Conservation (phyloP, 345 rosid species). For the Gossypium turneri region DNA sequence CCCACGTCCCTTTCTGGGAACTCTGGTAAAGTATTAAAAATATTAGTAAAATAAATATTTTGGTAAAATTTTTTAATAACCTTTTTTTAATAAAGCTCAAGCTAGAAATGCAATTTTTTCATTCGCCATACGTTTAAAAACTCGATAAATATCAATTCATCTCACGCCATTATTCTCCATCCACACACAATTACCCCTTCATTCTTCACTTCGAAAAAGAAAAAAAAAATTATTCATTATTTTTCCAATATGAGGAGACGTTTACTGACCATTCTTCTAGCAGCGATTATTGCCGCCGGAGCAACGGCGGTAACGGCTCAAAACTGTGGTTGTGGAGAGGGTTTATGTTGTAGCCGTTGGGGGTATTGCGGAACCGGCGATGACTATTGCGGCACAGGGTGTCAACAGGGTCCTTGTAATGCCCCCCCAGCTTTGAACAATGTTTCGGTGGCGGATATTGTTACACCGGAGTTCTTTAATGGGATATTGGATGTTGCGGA, state of each 20-base stretch:
- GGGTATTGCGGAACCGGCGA: constrained; percentile 17
- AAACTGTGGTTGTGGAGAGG: constrained; percentile 3
- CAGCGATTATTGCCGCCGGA: not conserved
- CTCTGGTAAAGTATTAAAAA: too few species aligned
- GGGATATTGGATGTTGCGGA: constrained; percentile 33
- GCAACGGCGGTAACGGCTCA: not conserved
- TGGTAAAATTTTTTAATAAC: too few species aligned
- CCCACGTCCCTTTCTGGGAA: too few species aligned
- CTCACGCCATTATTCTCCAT: not conserved
- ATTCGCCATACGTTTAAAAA: too few species aligned
- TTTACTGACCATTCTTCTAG: not conserved
- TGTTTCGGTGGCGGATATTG: constrained; percentile 27
- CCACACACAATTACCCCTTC: not conserved
- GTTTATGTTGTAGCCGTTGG: constrained; percentile 14
- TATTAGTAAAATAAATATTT: too few species aligned
- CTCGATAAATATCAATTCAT: not conserved
- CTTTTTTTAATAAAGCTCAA: too few species aligned
- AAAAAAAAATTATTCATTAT: too few species aligned
- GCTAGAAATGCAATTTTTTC: too few species aligned
- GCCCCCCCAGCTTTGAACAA: constrained; percentile 1
- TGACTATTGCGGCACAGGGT: constrained; percentile 18
- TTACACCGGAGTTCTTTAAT: constrained; percentile 39
- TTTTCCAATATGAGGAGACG: not conserved
- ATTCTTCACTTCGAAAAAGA: too few species aligned
- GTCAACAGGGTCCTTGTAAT: constrained; percentile 10